Percentiles rank a stretch among this genome's conserved stretches.
These are phyloP conservation scores for Ceratonia siliqua DNA, from an alignment of 306 rosid species.

Conservation along the genomic window DNA sequence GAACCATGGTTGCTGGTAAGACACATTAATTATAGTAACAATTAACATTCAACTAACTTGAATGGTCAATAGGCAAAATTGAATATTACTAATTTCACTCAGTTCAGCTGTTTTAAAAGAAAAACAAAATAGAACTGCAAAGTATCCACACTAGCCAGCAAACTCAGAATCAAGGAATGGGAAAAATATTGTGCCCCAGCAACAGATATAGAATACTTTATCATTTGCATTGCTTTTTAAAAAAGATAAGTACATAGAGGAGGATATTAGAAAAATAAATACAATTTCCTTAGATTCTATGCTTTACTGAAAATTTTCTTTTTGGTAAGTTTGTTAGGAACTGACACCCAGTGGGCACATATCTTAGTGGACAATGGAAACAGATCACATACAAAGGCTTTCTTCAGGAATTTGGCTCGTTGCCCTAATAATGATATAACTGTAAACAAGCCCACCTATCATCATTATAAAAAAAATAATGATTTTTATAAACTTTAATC, in stretches of 20 bases:
- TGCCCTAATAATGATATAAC: background rate
- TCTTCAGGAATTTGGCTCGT: background rate
- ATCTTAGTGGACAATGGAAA: background rate
- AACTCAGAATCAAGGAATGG: background rate
- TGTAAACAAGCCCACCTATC: background rate
- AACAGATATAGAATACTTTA: background rate
- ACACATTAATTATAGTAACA: background rate
- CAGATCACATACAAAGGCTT: background rate
- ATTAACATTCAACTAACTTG: background rate
- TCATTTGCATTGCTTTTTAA: background rate
- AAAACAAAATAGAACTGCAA: conserved; percentile 21
- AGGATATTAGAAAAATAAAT: background rate
- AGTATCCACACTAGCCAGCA: background rate
- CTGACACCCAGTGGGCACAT: background rate
- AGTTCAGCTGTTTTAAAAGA: conserved; percentile 7
- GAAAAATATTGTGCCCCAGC: background rate
- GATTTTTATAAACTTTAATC: background rate
- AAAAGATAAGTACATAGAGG: background rate
- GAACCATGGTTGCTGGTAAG: background rate
- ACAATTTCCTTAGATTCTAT: background rate
- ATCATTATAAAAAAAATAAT: background rate
- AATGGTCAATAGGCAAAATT: background rate
- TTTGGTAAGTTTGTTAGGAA: background rate
- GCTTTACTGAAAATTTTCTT: background rate
- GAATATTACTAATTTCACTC: background rate